Evolutionary conservation across 768 basidiomycete species (phyloP).

Genomic region (Collybiopsis luxurians): DNA sequence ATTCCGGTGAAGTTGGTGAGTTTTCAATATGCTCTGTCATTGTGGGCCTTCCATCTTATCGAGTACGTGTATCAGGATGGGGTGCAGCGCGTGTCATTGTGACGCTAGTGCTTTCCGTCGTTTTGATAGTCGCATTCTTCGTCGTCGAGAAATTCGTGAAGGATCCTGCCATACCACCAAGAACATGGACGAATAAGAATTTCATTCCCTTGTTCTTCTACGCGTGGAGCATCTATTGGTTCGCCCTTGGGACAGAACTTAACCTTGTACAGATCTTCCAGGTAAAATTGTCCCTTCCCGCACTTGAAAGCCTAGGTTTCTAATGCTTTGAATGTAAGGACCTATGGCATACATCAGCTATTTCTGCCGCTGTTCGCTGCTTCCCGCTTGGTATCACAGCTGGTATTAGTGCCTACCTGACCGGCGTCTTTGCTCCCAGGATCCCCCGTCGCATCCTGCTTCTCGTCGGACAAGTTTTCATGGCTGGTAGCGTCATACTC

Average conservation of each 20-base stretch:
- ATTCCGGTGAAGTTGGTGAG: constrained; percentile 10
- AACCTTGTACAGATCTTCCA: constrained; percentile 26
- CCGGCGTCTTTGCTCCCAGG: constrained; percentile 2
- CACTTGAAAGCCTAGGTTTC: neutral
- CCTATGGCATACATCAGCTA: constrained; percentile 2
- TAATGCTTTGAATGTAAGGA: neutral
- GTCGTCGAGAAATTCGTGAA: constrained; percentile 34
- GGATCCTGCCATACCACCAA: constrained; percentile 26
- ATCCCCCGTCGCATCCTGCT: constrained; percentile 22
- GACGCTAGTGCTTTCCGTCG: constrained; percentile 40
- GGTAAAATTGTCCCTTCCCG: constrained; percentile 5
- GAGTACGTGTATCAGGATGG: constrained; percentile 36
- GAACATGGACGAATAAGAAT: constrained; percentile 35
- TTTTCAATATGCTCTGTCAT: neutral
- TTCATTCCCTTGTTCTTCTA: constrained; percentile 37
- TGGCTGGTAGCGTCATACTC: constrained; percentile 34
- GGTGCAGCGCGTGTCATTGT: constrained; percentile 34
- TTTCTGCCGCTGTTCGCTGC: constrained; percentile 6
- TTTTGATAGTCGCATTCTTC: constrained; percentile 38
- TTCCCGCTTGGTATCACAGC: constrained; percentile 6
- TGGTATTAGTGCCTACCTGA: constrained; percentile 3
- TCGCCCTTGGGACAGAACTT: constrained; percentile 29
- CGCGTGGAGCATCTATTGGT: constrained; percentile 14
- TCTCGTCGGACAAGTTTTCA: constrained; percentile 33
- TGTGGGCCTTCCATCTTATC: too few relatives aligned